A percentile compares a stretch with the other conserved stretches of the same genome.
Conservation (phyloP, 805 yeast species). For the Sugiyamaella mastotermitis region DNA sequence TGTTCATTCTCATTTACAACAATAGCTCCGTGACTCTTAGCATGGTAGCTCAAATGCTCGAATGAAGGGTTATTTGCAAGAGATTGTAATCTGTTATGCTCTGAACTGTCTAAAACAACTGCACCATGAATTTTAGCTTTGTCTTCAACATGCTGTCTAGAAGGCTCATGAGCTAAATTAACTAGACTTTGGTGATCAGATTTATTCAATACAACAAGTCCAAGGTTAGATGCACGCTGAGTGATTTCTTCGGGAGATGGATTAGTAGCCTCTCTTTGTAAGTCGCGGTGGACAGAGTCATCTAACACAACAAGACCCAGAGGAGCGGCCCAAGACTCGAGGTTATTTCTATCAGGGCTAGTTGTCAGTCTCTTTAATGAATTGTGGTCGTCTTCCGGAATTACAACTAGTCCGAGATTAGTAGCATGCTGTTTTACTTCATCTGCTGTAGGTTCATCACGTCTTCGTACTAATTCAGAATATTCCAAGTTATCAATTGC, state of each 20-base stretch:
- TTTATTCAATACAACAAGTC: constrained; percentile 20
- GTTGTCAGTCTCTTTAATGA: constrained; percentile 3
- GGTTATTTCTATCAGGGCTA: constrained; percentile 17
- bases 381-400: constrained; percentile 18
- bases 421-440: constrained; percentile 8
- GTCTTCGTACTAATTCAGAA: constrained; percentile 19
- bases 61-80: constrained; percentile 17
- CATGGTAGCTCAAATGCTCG: constrained; percentile 16
- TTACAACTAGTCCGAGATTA: constrained; percentile 6
- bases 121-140: constrained; percentile 24
- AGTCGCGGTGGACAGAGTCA: constrained; percentile 27
- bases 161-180: constrained; percentile 12
- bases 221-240: constrained; percentile 17
- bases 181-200: constrained; percentile 20
- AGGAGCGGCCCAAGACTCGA: constrained; percentile 18
- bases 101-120: constrained; percentile 19
- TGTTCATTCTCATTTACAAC: constrained; percentile 21
- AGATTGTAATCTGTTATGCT: constrained; percentile 21
- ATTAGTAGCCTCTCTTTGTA: constrained; percentile 13
- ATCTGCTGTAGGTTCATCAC: constrained; percentile 24
- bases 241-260: constrained; percentile 22
- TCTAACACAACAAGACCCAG: constrained; percentile 31
- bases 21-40: constrained; percentile 16
- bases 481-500: constrained; percentile 16
- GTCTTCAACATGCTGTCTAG: constrained; percentile 21